phyloP scores from a whole-genome alignment of 192 early-diverging fungal genomes.

The Coemansia sp. region DNA sequence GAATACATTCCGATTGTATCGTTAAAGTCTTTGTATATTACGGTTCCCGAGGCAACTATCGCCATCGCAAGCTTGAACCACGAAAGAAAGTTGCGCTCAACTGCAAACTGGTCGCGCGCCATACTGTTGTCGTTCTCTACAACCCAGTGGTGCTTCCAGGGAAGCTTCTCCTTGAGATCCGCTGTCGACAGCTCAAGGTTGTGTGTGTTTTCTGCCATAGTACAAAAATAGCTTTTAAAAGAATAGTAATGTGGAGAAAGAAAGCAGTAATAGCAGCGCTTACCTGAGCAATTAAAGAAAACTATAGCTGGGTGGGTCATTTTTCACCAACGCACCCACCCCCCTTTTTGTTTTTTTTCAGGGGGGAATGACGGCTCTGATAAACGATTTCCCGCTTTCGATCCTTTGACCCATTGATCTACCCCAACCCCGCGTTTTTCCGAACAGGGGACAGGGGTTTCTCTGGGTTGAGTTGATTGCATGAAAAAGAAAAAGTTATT shows the following conservation, averaged over 20 bases:
- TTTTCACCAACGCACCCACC: too few species aligned
- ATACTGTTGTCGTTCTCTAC: conserved; percentile 49
- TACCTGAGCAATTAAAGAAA: background rate
- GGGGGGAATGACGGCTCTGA: too few species aligned
- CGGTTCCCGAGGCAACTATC: conserved; percentile 17
- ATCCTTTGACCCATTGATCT: too few species aligned
- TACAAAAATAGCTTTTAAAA: background rate
- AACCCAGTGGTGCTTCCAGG: background rate
- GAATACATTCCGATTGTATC: background rate
- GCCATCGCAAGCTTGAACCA: conserved; percentile 47
- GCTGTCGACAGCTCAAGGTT: background rate
- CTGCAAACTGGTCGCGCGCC: conserved; percentile 53
- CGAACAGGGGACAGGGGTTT: background rate
- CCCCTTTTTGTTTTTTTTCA: too few species aligned
- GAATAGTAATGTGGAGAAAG: background rate
- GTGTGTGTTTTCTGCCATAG: background rate
- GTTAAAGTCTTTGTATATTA: conserved; percentile 22
- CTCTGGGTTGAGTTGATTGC: too few species aligned
- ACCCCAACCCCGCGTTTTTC: background rate
- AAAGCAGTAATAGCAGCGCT: background rate
- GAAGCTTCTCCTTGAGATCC: background rate
- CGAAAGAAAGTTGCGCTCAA: conserved; percentile 49
- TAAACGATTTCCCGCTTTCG: too few species aligned
- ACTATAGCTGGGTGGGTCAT: background rate
- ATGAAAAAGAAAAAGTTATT: background rate